A percentile compares a stretch with the other conserved stretches of the same genome.
phyloP scores from a whole-genome alignment of 208 protist species.

The Cochliopodium minus region DNA sequence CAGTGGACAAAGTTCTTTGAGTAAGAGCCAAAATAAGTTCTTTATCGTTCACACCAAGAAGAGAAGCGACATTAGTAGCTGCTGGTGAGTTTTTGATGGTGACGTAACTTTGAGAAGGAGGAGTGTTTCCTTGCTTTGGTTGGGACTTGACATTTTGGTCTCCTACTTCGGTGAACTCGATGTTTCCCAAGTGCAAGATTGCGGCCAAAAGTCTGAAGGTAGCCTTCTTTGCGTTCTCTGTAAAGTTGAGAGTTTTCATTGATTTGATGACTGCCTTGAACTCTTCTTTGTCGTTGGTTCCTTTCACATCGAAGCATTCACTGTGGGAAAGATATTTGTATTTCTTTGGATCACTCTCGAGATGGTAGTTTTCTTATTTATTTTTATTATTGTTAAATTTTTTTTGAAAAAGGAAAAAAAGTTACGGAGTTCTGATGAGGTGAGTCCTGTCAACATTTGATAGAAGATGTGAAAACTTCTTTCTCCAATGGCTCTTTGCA shows the following conservation, averaged over 20 bases:
- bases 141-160: too few species aligned
- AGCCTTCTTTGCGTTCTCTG: not conserved
- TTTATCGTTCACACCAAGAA: too few species aligned
- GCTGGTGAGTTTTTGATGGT: too few species aligned
- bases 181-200: conserved; percentile 14
- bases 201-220: not conserved
- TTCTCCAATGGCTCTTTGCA: conserved; percentile 37
- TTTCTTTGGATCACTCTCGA: not conserved
- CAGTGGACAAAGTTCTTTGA: too few species aligned
- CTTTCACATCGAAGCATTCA: not conserved
- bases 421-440: not conserved
- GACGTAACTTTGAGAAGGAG: too few species aligned
- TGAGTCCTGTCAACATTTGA: conserved; percentile 32
- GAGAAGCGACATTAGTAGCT: too few species aligned
- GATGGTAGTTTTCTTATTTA: too few species aligned
- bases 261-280: not conserved
- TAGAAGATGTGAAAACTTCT: conserved; percentile 61
- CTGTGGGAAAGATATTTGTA: not conserved
- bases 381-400: too few species aligned
- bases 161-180: conserved; percentile 20
- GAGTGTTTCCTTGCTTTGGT: too few species aligned
- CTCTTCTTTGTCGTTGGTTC: not conserved
- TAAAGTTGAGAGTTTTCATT: not conserved
- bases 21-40: too few species aligned
- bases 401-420: too few species aligned